Conservation (phyloP, 306 rosid species). For the Malus asiatica region DNA sequence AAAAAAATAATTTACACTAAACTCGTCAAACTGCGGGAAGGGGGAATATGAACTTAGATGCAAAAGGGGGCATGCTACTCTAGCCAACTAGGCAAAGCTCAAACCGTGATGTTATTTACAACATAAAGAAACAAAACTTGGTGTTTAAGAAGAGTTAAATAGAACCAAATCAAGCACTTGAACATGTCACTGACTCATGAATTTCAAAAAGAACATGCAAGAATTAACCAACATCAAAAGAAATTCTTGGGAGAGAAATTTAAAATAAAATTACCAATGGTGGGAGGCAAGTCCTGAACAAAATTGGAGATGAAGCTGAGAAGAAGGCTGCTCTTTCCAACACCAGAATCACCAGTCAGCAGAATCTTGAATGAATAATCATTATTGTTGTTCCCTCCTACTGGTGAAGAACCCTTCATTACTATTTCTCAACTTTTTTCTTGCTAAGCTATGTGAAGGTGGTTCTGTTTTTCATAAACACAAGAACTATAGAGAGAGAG, state of each 20-base stretch:
- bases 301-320: conserved; percentile 75
- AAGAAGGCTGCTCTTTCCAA: conserved; percentile 93
- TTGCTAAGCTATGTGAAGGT: background rate
- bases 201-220: background rate
- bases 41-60: background rate
- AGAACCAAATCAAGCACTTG: background rate
- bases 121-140: background rate
- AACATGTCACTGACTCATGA: background rate
- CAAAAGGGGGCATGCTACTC: background rate
- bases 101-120: background rate
- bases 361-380: conserved; percentile 90
- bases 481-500: background rate
- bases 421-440: background rate
- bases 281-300: conserved; percentile 64
- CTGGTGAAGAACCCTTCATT: conserved; percentile 54
- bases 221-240: background rate
- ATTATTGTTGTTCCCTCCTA: conserved; percentile 39
- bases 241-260: background rate
- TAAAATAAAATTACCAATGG: conserved; percentile 46
- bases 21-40: background rate
- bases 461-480: conserved; percentile 4
- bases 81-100: background rate
- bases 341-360: conserved; percentile 91
- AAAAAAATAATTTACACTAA: too few relatives aligned
- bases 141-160: background rate